A percentile compares a stretch with the other conserved stretches of the same genome.
Evolutionary conservation across 768 basidiomycete genomes (phyloP).

Genomic region (Kwoniella botswanensis): DNA sequence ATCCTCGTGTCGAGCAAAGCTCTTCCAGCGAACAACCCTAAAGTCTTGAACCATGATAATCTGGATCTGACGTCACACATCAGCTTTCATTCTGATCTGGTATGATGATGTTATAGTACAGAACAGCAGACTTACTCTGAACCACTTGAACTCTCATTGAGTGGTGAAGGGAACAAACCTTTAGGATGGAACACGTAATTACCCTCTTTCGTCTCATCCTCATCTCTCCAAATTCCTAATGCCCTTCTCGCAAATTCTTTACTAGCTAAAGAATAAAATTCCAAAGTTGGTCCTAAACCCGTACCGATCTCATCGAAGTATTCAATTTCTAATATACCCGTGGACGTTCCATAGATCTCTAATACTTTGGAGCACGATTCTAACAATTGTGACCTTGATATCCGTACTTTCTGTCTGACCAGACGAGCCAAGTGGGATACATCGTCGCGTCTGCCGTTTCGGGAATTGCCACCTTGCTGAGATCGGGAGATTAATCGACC

Average conservation of each 20-base stretch:
- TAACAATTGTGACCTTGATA: constrained; percentile 89
- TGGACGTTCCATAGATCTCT: constrained; percentile 86
- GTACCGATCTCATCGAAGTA: constrained; percentile 99
- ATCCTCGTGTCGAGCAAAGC: constrained; percentile 96
- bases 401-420: constrained; percentile 94
- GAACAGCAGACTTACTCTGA: constrained; percentile 15
- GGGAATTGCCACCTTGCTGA: constrained; percentile 82
- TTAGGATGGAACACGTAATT: constrained; percentile 80
- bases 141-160: constrained; percentile 35
- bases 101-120: background rate
- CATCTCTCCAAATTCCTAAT: constrained; percentile 89
- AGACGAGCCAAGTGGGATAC: constrained; percentile 90
- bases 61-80: constrained; percentile 66
- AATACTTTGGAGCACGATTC: constrained; percentile 97
- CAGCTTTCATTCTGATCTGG: background rate
- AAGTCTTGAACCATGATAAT: constrained; percentile 81
- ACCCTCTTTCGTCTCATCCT: constrained; percentile 67
- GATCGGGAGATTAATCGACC: constrained; percentile 92
- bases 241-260: constrained; percentile 90
- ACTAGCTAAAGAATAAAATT: constrained; percentile 97
- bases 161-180: constrained; percentile 86
- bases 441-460: constrained; percentile 82
- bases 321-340: constrained; percentile 93
- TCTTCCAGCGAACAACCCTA: constrained; percentile 96
- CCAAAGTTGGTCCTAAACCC: constrained; percentile 93